These are phyloP conservation scores for Leishmania major DNA, from an alignment of 208 protist species.

Conservation along the genomic window DNA sequence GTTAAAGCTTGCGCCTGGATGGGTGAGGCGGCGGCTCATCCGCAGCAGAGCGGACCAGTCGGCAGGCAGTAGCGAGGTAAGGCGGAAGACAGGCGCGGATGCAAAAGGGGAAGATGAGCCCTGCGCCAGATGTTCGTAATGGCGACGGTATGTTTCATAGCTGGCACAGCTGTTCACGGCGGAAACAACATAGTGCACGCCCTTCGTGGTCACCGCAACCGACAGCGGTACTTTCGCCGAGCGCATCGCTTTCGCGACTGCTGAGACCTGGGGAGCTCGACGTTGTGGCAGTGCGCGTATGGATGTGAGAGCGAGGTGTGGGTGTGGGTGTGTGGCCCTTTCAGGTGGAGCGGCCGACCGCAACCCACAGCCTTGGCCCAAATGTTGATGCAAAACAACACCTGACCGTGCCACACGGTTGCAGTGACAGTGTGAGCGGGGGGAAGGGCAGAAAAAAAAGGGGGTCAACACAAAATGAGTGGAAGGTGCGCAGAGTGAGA, in stretches of 20 bases:
- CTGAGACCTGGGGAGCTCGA: background rate
- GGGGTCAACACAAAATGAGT: background rate
- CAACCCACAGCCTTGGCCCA: background rate
- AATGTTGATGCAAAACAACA: background rate
- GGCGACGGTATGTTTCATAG: constrained; percentile 28
- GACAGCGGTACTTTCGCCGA: constrained; percentile 38
- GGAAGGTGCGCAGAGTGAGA: background rate
- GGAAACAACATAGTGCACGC: constrained; percentile 60
- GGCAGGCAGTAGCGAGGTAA: constrained; percentile 44
- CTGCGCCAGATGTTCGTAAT: background rate
- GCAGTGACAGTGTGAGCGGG: background rate
- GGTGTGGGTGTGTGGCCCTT: background rate
- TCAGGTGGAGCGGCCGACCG: too few relatives aligned
- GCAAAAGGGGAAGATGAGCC: background rate
- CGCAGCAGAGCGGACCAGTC: constrained; percentile 56
- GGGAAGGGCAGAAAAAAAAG: background rate
- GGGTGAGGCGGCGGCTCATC: constrained; percentile 51
- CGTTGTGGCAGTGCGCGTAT: background rate
- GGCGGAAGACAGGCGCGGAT: constrained; percentile 34
- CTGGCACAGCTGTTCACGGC: constrained; percentile 43
- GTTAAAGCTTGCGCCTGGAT: constrained; percentile 44
- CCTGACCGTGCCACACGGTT: background rate
- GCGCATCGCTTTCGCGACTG: constrained; percentile 33
- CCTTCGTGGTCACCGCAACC: constrained; percentile 34
- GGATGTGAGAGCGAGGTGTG: background rate